These are phyloP conservation scores for Thelonectria olida DNA, from an alignment of 2,329 filamentous ascomycete species.

Conservation along the genomic window DNA sequence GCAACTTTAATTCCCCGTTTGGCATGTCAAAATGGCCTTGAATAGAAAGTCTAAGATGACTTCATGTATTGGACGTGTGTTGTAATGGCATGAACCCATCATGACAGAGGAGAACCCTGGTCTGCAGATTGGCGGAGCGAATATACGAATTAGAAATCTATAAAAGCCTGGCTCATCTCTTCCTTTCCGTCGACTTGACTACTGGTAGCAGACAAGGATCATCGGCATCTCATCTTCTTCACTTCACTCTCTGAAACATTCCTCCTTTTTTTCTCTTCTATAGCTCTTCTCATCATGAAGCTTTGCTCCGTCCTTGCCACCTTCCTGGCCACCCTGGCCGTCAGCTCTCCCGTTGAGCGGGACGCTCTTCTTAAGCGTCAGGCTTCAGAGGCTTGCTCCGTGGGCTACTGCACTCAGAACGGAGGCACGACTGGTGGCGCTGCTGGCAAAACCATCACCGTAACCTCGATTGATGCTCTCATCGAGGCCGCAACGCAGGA, in stretches of 20 bases:
- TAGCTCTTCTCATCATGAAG: constrained; percentile 30
- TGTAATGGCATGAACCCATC: no score
- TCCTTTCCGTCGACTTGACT: no score
- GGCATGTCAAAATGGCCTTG: no score
- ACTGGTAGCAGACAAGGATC: no score
- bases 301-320: constrained; percentile 19
- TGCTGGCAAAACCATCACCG: constrained; percentile 41
- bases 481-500: constrained; percentile 37
- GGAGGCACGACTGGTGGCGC: constrained; percentile 45
- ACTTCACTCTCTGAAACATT: no score
- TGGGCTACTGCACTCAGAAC: constrained; percentile 45
- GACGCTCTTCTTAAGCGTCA: constrained; percentile 49
- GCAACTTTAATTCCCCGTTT: no score
- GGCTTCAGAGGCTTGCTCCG: constrained; percentile 55
- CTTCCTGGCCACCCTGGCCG: constrained; percentile 28
- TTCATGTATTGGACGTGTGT: no score
- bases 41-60: no score
- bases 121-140: no score
- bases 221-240: neutral
- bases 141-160: no score
- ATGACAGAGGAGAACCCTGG: no score
- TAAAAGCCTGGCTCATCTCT: no score
- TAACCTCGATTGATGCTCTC: constrained; percentile 38
- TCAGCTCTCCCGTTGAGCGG: constrained; percentile 26
- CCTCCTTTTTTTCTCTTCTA: neutral